A percentile compares a stretch with the other conserved stretches of the same genome.
Conservation (phyloP, 2,329 filamentous ascomycete genomes). For the Tolypocladium ovalisporum region DNA sequence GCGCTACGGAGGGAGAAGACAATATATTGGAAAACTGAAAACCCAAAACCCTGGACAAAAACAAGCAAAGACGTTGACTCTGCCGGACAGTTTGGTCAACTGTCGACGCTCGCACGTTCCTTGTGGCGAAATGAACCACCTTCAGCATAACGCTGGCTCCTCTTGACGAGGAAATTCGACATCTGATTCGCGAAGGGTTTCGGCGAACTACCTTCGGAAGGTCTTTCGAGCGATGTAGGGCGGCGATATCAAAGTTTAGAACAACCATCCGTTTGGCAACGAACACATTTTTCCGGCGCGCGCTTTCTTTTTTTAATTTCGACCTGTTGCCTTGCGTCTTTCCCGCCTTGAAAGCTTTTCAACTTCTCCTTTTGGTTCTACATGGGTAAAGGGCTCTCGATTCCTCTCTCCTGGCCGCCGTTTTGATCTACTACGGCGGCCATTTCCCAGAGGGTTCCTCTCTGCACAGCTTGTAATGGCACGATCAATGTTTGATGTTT, state of each 20-base stretch:
- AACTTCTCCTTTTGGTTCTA: background rate
- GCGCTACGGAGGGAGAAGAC: background rate
- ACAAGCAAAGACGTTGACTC: constrained; percentile 4
- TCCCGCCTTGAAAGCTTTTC: background rate
- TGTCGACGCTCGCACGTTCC: background rate
- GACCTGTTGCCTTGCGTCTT: background rate
- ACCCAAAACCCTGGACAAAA: background rate
- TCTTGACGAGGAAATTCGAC: constrained; percentile 9
- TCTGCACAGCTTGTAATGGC: constrained; percentile 3
- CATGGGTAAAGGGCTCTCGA: background rate
- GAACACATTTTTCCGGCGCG: constrained; percentile 3
- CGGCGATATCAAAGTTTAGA: constrained; percentile 5
- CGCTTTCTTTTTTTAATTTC: background rate
- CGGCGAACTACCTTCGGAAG: constrained; percentile 1
- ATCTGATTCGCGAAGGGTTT: background rate
- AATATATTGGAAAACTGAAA: background rate
- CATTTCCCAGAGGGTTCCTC: background rate
- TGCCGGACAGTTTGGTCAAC: constrained; percentile 9
- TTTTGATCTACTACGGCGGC: background rate
- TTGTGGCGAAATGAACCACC: background rate
- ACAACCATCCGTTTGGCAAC: constrained; percentile 9
- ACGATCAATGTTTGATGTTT: constrained; percentile 1
- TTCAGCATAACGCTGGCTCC: background rate
- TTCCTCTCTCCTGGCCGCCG: background rate
- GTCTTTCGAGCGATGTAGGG: constrained; percentile 2